These are phyloP conservation scores for Wickerhamiella spandovensis DNA, from an alignment of 805 yeast species.

Conservation along the genomic window DNA sequence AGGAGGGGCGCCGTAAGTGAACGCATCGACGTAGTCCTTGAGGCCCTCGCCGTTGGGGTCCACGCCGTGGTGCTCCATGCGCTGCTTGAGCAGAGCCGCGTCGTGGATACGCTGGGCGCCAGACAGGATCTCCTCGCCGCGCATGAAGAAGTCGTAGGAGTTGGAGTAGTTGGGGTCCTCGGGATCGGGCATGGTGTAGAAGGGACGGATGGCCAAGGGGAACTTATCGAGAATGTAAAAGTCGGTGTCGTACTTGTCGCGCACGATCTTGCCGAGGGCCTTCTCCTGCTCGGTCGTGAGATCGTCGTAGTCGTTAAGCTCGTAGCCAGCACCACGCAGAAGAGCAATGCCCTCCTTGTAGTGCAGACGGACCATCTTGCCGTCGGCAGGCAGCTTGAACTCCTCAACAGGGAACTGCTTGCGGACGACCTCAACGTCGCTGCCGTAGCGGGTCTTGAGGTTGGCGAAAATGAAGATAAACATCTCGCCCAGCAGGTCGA, in stretches of 20 bases:
- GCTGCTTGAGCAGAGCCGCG: slow-evolving; percentile 62
- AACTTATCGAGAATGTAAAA: slow-evolving; percentile 96
- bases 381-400: slow-evolving; percentile 84
- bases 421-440: slow-evolving; percentile 81
- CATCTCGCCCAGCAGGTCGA: slow-evolving; percentile 49
- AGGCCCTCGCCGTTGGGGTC: slow-evolving; percentile 73
- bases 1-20: slow-evolving; percentile 91
- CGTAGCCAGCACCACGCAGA: slow-evolving; percentile 80
- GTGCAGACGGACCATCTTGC: slow-evolving; percentile 80
- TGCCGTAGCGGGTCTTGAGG: slow-evolving; percentile 63
- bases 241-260: slow-evolving; percentile 92
- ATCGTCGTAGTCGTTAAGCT: slow-evolving; percentile 66
- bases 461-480: slow-evolving; percentile 81
- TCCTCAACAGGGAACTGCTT: slow-evolving; percentile 96
- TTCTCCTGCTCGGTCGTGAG: slow-evolving; percentile 90
- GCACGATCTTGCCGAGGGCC: slow-evolving; percentile 77
- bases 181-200: slow-evolving; percentile 98
- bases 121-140: slow-evolving; percentile 98
- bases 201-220: slow-evolving; percentile 94
- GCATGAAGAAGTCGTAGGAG: slow-evolving; percentile 98
- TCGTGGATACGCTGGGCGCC: slow-evolving; percentile 99
- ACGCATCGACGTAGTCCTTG: slow-evolving; percentile 83
- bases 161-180: slow-evolving; percentile 85
- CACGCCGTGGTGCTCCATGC: slow-evolving; percentile 74
- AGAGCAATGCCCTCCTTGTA: slow-evolving; percentile 84